Evolutionary conservation across 2,329 filamentous ascomycete species (phyloP).

Genomic region (Pestalotiopsis sp.): DNA sequence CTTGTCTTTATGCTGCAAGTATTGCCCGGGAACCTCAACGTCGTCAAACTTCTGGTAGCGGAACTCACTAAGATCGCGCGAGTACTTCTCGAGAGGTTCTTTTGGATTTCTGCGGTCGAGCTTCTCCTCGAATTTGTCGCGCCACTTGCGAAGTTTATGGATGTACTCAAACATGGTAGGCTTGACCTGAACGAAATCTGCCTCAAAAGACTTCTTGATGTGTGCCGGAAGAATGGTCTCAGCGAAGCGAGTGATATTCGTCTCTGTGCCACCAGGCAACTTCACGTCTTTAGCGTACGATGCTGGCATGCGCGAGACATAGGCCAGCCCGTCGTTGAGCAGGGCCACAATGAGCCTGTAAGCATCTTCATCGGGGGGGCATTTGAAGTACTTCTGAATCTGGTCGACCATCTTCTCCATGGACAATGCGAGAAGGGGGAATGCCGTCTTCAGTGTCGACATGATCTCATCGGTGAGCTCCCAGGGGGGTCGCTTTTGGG

Average conservation of each 20-base stretch:
- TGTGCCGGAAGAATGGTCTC: constrained; percentile 94
- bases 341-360: constrained; percentile 97
- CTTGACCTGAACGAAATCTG: constrained; percentile 94
- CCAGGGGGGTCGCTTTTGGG: constrained; percentile 82
- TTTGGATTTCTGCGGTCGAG: constrained; percentile 80
- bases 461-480: constrained; percentile 96
- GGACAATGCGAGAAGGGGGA: constrained; percentile 90
- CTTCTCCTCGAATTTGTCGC: constrained; percentile 97
- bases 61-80: constrained; percentile 93
- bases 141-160: constrained; percentile 92
- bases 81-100: constrained; percentile 81
- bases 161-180: constrained; percentile 99
- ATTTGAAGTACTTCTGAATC: constrained; percentile 99
- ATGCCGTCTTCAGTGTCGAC: constrained; percentile 93
- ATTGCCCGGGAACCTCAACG: constrained; percentile 96
- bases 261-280: constrained; percentile 85
- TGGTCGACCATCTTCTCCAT: constrained; percentile 99
- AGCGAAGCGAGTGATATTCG: constrained; percentile 94
- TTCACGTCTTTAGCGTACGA: constrained; percentile 92
- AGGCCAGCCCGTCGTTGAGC: constrained; percentile 91
- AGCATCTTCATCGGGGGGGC: constrained; percentile 95
- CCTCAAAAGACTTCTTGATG: constrained; percentile 94
- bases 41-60: constrained; percentile 98
- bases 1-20: constrained; percentile 96
- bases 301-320: constrained; percentile 83